Conservation (phyloP, 345 rosid species). For the Bruguiera parviflora region DNA sequence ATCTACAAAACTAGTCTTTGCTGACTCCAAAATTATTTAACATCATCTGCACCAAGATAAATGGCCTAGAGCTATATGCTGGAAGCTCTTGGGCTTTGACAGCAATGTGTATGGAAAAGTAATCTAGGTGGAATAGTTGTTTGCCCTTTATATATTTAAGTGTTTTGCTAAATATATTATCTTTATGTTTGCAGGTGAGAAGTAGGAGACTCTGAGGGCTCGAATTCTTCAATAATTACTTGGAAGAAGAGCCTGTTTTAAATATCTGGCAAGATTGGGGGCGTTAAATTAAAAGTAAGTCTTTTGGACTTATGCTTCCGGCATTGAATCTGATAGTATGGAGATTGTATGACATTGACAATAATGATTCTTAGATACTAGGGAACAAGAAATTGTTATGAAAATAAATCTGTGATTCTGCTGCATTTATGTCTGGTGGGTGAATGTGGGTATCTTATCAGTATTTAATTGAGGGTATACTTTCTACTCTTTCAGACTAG, state of each 20-base stretch:
- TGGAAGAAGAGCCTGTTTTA: not conserved
- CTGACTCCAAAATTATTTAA: constrained; percentile 22
- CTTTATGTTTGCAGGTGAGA: not conserved
- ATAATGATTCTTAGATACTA: too few relatives aligned
- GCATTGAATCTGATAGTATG: too few relatives aligned
- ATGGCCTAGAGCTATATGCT: constrained; percentile 26
- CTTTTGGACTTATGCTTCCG: not conserved
- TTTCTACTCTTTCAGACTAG: constrained; percentile 1
- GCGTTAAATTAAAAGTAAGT: not conserved
- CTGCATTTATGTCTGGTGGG: too few relatives aligned
- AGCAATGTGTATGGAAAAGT: constrained; percentile 5
- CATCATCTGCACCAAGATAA: constrained; percentile 25
- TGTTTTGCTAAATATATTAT: not conserved
- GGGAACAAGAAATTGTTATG: too few relatives aligned
- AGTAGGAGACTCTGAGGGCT: not conserved
- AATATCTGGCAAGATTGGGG: not conserved
- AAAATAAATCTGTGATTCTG: too few relatives aligned
- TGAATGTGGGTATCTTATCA: too few relatives aligned
- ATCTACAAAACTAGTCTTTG: constrained; percentile 13
- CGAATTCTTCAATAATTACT: not conserved
- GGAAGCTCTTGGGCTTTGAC: constrained; percentile 25
- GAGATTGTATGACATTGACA: too few relatives aligned
- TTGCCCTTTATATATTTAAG: not conserved
- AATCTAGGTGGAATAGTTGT: not conserved
- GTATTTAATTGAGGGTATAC: constrained; percentile 5